Evolutionary conservation across 345 rosid genomes (phyloP), one percentile per base, ranked within the genome.

Genomic region (Pseudoturritis turrita): DNA sequence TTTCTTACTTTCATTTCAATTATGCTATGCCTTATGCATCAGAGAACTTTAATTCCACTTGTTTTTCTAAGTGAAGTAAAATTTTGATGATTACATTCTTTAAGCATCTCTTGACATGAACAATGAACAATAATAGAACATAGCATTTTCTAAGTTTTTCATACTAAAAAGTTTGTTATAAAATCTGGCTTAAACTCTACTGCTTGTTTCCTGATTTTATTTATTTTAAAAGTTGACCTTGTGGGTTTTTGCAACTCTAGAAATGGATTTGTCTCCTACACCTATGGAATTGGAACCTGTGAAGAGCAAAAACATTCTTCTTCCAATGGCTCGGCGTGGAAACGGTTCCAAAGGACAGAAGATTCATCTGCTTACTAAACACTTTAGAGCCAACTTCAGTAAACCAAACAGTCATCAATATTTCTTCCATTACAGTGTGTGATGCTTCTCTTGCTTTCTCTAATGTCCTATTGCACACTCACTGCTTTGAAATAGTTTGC

Each of bases 371-470:
- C 75, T 83, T 5, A 88, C 94, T 1, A 92, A 89, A 75, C 98
- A 92, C 72, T 88, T 85, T 40, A 82, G 81, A 78, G 96, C 86
- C 29, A 81, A 85, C 64, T 82, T 86, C 40, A 70, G 65, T 8
- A 79, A 65, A 28, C 25, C 45, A 23, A 85, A 84, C 10, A 85
- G 83, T 11, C 76, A 83, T 11, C 76, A 83, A 29, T 0, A 52
- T 53, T 89, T 92, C 87, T 86, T 67, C 79, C 98, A 86, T 28
- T 88, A 89, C 69, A 75, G 87, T 74, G 96, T 92, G 84, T 29
- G 90, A 85, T 25, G 90, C 28, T 17, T 44, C 10, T 14, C 12
- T 9, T 58, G 7, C 2, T 12, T 44, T 14, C 17, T 29, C 37
- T 40, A 23, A 2, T 41, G 36, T 70, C 43, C 14, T 62, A 4